Conservation (phyloP, 139 green algal genomes). For the Haematococcus sp. region DNA sequence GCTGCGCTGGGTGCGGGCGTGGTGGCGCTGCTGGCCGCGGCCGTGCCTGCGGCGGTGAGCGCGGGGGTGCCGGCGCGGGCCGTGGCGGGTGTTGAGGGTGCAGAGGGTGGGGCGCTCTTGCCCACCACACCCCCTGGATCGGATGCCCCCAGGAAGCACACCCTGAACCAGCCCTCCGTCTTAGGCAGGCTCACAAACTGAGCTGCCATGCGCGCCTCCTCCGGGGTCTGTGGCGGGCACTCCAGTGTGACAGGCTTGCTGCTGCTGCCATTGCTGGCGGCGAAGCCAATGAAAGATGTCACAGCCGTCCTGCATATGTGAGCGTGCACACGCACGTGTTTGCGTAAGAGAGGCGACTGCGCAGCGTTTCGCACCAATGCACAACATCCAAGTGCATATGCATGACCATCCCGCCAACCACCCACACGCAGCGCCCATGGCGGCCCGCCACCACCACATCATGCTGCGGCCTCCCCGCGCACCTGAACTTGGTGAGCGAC, state of each 20-base stretch:
- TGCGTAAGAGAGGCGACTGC: not conserved
- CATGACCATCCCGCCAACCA: no score
- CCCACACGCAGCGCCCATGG: no score
- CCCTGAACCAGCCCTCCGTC: conserved; percentile 40
- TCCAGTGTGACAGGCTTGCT: conserved; percentile 22
- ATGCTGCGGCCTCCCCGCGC: not conserved
- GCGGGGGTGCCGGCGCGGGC: not conserved
- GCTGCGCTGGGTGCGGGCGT: not conserved
- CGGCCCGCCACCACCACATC: not conserved
- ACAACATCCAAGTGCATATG: conserved; percentile 1
- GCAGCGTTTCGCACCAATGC: not conserved
- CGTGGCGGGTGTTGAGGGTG: not conserved
- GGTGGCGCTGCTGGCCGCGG: not conserved
- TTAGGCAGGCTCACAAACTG: conserved; percentile 11
- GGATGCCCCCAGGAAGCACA: conserved; percentile 11
- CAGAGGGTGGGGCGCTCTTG: not conserved
- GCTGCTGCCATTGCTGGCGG: conserved; percentile 18
- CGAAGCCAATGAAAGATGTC: conserved; percentile 33
- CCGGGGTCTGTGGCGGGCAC: conserved; percentile 22
- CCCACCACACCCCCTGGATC: not conserved
- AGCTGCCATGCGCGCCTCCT: conserved; percentile 7
- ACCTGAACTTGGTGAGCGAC: conserved; percentile 42
- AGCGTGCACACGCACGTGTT: not conserved
- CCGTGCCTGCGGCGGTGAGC: not conserved
- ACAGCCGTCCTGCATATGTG: conserved; percentile 24